These are phyloP conservation scores for Ophiocytium majus DNA, from an alignment of 352 stramenopile species.

Conservation along the genomic window DNA sequence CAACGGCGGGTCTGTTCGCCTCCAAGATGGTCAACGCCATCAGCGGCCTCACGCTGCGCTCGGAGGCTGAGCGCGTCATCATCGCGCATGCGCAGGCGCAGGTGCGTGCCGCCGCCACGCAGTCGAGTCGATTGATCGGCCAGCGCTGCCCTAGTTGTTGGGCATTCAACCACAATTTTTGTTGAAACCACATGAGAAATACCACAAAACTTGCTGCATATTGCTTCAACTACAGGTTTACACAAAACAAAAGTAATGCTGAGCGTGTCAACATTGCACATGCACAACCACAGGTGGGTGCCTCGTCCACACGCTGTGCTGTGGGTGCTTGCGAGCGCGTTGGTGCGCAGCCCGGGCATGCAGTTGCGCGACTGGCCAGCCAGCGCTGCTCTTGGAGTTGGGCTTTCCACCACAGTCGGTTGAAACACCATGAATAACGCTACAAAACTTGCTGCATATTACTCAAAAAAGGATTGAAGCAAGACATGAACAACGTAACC, in stretches of 20 bases:
- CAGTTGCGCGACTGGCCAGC: no score
- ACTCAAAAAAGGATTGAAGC: no score
- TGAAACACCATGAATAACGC: no score
- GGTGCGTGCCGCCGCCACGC: neutral
- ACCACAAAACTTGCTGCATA: no score
- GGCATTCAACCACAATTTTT: neutral
- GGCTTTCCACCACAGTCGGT: no score
- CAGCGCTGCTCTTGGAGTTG: no score
- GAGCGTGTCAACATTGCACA: neutral
- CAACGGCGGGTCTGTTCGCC: slow-evolving; percentile 43
- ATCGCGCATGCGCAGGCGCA: slow-evolving; percentile 44
- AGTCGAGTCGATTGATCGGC: neutral
- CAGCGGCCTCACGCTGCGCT: slow-evolving; percentile 41
- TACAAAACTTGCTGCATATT: no score
- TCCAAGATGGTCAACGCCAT: slow-evolving; percentile 42
- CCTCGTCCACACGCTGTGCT: no score
- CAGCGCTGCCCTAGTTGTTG: neutral
- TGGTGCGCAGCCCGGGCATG: no score
- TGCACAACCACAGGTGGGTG: neutral
- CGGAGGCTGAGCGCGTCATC: slow-evolving; percentile 45
- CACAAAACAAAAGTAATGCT: neutral
- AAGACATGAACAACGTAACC: no score
- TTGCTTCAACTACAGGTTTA: no score
- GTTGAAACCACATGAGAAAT: neutral
- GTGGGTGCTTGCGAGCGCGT: no score